Evolutionary conservation across 306 rosid genomes (phyloP), one percentile per base, ranked within the genome.

Genomic region (Quercus rubra): DNA sequence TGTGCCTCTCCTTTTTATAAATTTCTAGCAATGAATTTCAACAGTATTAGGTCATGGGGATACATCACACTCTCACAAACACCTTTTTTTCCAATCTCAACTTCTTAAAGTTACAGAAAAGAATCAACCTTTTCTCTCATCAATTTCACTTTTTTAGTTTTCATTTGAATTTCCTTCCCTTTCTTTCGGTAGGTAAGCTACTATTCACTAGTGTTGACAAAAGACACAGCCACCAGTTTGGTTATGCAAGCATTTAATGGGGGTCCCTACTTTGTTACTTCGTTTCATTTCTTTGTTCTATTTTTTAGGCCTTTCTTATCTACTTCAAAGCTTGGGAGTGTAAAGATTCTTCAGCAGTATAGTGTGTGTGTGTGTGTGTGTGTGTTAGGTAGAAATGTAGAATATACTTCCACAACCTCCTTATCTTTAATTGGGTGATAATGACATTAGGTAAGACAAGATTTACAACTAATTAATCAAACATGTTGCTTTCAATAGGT

Each of bases 181-280:
- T 55, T n/a, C 66, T 17, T 73, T 55, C 19, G 71, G 74, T 73
- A 6, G 79, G 82, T 82, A 5, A 52, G 75, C 66, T 81, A 52
- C 66, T 52, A 28, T 23, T 8, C 51, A 6, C 51, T 56, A 61
- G 46, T n/a, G 12, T 55, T 18, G 75, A 33, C 70, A 55, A 7
- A 2, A 19, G 52, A 14, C 25, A 14, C 30, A 38, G 3, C 76
- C 77, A 61, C 77, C 49, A 12, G 55, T 61, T 31, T 79, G 51
- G 12, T 14, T 8, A 20, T 18, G 4, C 43, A 17, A 57, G 77
- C 71, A 71, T 21, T 31, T 57, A 70, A 28, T 71, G 66, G 23
- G 23, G 54, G 35, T 19, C 73, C 55, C 28, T 28, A 61, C 6
- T 38, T 69, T 71, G 58, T 70, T 15, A 14, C 23, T 56, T 25